Base-by-base conservation (phyloP, 1,284 basidiomycete genomes). In the Malassezia yamatoensis region DNA sequence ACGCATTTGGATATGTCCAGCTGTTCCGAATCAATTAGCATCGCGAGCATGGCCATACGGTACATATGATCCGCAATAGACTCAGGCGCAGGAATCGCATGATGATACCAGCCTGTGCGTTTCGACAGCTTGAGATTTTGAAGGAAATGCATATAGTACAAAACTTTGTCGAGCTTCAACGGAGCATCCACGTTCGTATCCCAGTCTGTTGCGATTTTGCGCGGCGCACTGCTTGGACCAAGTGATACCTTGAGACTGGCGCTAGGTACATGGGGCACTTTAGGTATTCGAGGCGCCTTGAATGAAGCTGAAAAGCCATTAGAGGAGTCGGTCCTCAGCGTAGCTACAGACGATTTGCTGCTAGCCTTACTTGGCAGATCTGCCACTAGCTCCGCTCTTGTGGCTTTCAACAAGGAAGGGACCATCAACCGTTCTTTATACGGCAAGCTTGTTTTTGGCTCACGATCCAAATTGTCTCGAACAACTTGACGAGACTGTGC, bases 1-100 rank as follows among this genome's bases (percentile, higher is more conserved):
- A 89, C 85, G 59, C 87, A 90, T 79, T 86, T 93, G 76, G 79
- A 63, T 36, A 68, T 50, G 53, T 74, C 72, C 3, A 78, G 50
- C 62, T 87, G 87, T 1, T 65, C 82, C 1, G 81, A 73, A 6
- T 78, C 78, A 13, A 79, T 81, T 62, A 90, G 85, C 82, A 96
- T 85, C 1, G 89, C 85, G 43, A 96, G 80, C 20, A 96, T 76
- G 1, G 88, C 86, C 93, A 96, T 96, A 52, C 93, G 81, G 75
- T 94, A 93, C 91, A 94, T 96, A 73, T 96, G 91, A 74, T 96
- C 91, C 3, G 89, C 85, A 60, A 96, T 93, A 64, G 88, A 91
- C 52, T 77, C 73, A n/a, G 67, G 64, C 15, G 49, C 29, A 3
- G 63, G 56, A 0, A 74, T 62, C 2, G 66, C 62, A 40, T 74